These are phyloP conservation scores for Luffa acutangula DNA, from an alignment of 306 rosid species.

Conservation along the genomic window DNA sequence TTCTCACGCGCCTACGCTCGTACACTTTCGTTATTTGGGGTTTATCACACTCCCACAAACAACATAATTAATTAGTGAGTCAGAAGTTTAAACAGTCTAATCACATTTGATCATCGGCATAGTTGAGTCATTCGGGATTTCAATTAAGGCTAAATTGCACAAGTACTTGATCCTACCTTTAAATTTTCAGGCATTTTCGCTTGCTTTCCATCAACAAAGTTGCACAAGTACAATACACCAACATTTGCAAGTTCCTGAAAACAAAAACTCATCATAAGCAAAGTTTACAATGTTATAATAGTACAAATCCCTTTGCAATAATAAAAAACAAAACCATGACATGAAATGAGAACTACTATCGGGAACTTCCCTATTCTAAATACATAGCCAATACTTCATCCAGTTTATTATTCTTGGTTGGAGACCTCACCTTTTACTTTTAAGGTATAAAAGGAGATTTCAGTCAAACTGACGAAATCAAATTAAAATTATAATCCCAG, in stretches of 20 bases:
- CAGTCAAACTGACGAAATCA: background rate
- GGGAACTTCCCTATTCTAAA: background rate
- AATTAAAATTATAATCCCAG: background rate
- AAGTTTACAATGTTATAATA: background rate
- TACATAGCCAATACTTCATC: background rate
- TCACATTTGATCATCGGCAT: background rate
- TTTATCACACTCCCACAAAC: background rate
- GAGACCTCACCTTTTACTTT: background rate
- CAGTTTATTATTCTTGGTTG: background rate
- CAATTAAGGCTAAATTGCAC: background rate
- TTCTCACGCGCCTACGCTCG: too few species aligned
- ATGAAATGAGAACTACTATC: background rate
- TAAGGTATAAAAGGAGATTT: background rate
- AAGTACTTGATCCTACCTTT: slow-evolving; percentile 36
- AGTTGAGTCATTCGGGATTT: background rate
- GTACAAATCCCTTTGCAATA: background rate
- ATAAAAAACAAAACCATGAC: background rate
- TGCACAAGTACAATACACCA: slow-evolving; percentile 56
- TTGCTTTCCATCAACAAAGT: slow-evolving; percentile 41
- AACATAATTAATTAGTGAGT: background rate
- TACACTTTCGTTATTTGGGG: too few species aligned
- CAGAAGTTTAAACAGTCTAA: background rate
- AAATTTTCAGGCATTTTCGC: slow-evolving; percentile 37
- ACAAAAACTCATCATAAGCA: background rate
- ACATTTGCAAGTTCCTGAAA: slow-evolving; percentile 54